phyloP scores from a whole-genome alignment of 2,329 filamentous ascomycete genomes.

The Dactylellina leptospora region DNA sequence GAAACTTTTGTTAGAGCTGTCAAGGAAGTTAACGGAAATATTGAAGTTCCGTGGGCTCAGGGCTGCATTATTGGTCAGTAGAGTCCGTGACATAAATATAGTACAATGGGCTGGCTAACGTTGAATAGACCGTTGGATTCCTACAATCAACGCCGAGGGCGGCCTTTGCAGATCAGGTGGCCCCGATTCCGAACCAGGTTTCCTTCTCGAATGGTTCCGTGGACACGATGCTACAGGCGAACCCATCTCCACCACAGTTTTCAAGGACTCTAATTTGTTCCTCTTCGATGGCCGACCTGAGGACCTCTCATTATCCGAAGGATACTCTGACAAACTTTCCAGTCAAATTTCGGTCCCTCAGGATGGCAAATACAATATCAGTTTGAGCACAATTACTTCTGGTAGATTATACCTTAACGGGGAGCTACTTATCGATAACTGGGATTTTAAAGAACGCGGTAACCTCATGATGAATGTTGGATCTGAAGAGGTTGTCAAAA shows the following conservation, averaged over 20 bases:
- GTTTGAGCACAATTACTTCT: conserved; percentile 46
- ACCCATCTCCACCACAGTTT: conserved; percentile 22
- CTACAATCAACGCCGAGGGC: conserved; percentile 24
- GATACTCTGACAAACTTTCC: conserved; percentile 34
- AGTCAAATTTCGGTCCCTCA: conserved; percentile 34
- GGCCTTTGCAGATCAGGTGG: conserved; percentile 27
- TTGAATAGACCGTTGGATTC: conserved; percentile 43
- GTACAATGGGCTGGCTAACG: neutral
- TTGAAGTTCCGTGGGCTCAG: conserved; percentile 38
- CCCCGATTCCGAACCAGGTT: conserved; percentile 30
- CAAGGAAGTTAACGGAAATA: conserved; percentile 21
- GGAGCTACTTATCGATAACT: conserved; percentile 48
- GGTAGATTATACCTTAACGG: conserved; percentile 35
- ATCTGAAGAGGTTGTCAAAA: conserved; percentile 47
- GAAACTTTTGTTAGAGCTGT: conserved; percentile 42
- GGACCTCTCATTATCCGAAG: conserved; percentile 6
- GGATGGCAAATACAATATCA: conserved; percentile 49
- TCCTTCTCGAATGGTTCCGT: conserved; percentile 44
- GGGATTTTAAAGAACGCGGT: conserved; percentile 49
- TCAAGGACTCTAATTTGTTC: conserved; percentile 34
- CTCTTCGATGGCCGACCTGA: conserved; percentile 26
- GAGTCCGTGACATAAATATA: neutral
- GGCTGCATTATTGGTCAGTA: conserved; percentile 42
- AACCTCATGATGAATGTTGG: conserved; percentile 51
- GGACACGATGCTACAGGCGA: conserved; percentile 34